These are phyloP conservation scores for Candida easanensis DNA, from an alignment of 805 yeast genomes.

Conservation along the genomic window DNA sequence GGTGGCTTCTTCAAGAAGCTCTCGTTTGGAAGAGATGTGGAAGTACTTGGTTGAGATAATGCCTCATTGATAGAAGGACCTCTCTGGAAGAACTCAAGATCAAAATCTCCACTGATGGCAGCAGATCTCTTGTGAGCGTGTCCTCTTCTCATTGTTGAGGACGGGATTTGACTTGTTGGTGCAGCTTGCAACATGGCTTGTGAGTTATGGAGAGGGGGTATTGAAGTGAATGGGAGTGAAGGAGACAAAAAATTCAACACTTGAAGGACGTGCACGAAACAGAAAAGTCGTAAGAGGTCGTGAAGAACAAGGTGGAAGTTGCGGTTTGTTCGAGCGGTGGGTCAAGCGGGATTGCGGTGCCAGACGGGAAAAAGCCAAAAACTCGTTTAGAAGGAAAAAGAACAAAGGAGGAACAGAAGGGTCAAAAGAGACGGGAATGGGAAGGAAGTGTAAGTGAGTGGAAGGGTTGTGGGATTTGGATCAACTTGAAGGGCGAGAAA, in stretches of 20 bases:
- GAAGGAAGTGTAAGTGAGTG: too few relatives aligned
- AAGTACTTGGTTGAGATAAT: slow-evolving; percentile 8
- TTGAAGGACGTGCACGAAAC: too few relatives aligned
- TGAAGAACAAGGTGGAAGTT: not conserved
- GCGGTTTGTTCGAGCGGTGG: too few relatives aligned
- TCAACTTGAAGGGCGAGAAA: too few relatives aligned
- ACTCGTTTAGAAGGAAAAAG: too few relatives aligned
- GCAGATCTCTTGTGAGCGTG: slow-evolving; percentile 86
- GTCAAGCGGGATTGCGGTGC: too few relatives aligned
- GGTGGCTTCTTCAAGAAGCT: slow-evolving; percentile 7
- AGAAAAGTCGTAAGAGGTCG: not conserved
- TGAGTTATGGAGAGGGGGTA: not conserved
- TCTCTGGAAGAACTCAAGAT: slow-evolving; percentile 30
- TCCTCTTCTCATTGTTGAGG: slow-evolving; percentile 39
- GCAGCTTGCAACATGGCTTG: slow-evolving; percentile 21
- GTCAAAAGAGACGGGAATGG: too few relatives aligned
- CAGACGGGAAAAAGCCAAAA: too few relatives aligned
- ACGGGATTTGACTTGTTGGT: slow-evolving; percentile 10
- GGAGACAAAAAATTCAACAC: too few relatives aligned
- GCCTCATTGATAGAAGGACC: slow-evolving; percentile 21
- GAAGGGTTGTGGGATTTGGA: too few relatives aligned
- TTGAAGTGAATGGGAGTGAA: too few relatives aligned
- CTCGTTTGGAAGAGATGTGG: slow-evolving; percentile 10
- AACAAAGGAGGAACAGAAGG: too few relatives aligned
- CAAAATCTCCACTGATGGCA: slow-evolving; percentile 86